These are phyloP conservation scores for Coemansia sp. DNA, from an alignment of 192 early-diverging fungal genomes.

Conservation along the genomic window DNA sequence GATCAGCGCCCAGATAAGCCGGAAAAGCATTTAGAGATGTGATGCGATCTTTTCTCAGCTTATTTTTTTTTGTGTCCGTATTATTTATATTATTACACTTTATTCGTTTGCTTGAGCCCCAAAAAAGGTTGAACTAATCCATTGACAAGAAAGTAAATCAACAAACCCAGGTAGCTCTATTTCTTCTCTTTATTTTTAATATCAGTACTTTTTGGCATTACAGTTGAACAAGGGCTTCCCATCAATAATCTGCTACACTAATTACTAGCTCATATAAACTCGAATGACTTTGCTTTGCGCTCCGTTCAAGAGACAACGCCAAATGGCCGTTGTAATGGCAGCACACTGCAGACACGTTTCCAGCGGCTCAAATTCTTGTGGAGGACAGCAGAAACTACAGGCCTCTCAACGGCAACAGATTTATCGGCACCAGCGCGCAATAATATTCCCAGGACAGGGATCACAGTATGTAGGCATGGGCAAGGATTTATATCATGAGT, in stretches of 20 bases:
- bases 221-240: background rate
- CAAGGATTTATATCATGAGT: conserved; percentile 77
- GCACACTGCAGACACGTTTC: background rate
- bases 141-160: no score
- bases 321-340: background rate
- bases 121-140: no score
- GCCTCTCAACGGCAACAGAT: conserved; percentile 13
- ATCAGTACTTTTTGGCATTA: no score
- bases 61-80: no score
- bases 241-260: background rate
- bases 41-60: no score
- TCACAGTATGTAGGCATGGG: conserved; percentile 93
- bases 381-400: no score
- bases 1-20: no score
- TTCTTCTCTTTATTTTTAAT: background rate
- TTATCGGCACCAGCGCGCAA: conserved; percentile 42
- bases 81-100: background rate
- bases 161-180: background rate
- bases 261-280: background rate
- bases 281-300: background rate
- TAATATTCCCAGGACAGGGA: conserved; percentile 67
- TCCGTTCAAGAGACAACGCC: background rate
- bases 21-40: no score
- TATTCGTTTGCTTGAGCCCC: background rate
- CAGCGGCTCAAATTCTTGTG: background rate